Evolutionary conservation across 768 basidiomycete species (phyloP).

Genomic region (Hydnomerulius pinastri): DNA sequence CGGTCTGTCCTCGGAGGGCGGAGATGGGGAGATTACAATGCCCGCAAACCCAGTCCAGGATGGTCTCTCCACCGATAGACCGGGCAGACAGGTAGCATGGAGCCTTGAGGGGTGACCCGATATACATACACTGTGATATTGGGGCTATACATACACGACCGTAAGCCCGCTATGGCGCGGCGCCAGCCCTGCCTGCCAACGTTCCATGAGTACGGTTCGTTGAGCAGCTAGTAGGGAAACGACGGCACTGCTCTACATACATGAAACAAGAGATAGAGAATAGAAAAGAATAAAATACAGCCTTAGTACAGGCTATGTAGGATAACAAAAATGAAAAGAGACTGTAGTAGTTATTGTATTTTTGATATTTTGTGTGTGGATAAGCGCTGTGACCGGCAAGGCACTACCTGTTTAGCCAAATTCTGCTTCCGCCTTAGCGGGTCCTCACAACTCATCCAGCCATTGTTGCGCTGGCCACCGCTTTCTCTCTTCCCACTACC

Average conservation of each 20-base stretch:
- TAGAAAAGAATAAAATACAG: too few relatives aligned
- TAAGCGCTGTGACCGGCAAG: slow-evolving; percentile 41
- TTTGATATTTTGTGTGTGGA: slow-evolving; percentile 3
- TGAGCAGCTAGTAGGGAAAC: too few relatives aligned
- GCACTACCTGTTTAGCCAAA: slow-evolving; percentile 36
- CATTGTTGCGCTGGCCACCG: slow-evolving; percentile 45
- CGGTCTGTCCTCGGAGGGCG: not conserved
- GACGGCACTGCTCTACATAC: not conserved
- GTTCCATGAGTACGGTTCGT: too few relatives aligned
- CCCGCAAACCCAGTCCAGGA: too few relatives aligned
- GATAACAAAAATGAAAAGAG: not conserved
- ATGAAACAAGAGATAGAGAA: not conserved
- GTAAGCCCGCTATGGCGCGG: not conserved
- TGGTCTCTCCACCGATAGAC: not conserved
- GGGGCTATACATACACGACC: slow-evolving; percentile 5
- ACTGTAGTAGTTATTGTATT: slow-evolving; percentile 5
- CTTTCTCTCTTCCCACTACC: slow-evolving; percentile 41
- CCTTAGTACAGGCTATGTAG: too few relatives aligned
- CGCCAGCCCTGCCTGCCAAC: not conserved
- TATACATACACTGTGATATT: not conserved
- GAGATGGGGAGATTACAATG: too few relatives aligned
- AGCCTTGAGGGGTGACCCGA: slow-evolving; percentile 1
- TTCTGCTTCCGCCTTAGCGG: slow-evolving; percentile 36
- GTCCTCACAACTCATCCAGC: slow-evolving; percentile 35
- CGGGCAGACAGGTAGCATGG: not conserved